Conservation (phyloP, 768 basidiomycete species). For the Rhizopogon rudus region DNA sequence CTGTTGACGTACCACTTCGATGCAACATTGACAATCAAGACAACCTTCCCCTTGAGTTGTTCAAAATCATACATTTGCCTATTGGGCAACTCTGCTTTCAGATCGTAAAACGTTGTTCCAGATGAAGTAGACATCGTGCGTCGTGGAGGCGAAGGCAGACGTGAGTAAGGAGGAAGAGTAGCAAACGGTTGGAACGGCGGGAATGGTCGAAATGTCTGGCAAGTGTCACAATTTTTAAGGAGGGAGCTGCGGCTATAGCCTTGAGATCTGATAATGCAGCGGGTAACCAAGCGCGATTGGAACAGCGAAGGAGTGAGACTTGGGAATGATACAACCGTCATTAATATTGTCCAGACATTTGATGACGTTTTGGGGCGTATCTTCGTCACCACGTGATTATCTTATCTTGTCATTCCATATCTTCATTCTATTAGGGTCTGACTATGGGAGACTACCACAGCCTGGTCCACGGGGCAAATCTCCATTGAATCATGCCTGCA, state of each 20-base stretch:
- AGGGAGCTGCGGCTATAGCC: neutral
- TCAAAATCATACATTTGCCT: conserved; percentile 56
- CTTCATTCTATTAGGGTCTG: too few species aligned
- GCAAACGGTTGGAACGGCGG: neutral
- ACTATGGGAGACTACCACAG: too few species aligned
- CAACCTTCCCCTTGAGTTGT: conserved; percentile 70
- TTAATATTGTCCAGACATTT: neutral
- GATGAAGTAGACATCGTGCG: conserved; percentile 18
- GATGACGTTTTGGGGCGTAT: too few species aligned
- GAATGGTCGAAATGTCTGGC: neutral
- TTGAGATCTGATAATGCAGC: neutral
- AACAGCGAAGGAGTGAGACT: neutral
- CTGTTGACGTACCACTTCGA: conserved; percentile 49
- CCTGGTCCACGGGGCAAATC: too few species aligned
- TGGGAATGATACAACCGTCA: neutral
- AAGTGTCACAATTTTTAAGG: neutral
- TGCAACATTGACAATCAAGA: conserved; percentile 75
- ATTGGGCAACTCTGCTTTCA: conserved; percentile 61
- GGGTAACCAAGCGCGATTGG: neutral
- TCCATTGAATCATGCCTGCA: too few species aligned
- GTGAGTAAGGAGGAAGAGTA: neutral
- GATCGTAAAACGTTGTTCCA: conserved; percentile 50
- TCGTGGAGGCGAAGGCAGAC: conserved; percentile 1
- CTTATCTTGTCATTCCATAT: too few species aligned
- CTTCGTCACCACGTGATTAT: too few species aligned